phyloP scores from a whole-genome alignment of 2,329 filamentous ascomycete genomes.

The Emmonsiellopsis sp. region DNA sequence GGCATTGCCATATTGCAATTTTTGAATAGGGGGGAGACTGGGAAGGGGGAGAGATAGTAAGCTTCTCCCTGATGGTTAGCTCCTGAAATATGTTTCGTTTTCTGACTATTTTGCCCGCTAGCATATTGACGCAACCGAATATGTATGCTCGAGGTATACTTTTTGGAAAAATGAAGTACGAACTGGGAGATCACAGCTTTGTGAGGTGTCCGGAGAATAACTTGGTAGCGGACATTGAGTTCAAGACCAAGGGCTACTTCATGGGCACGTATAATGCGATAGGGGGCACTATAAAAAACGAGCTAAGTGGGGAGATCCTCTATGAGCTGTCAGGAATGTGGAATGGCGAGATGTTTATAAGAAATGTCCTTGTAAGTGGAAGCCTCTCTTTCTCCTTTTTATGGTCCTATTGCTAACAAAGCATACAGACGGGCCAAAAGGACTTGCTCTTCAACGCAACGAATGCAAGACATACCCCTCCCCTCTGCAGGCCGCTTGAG shows the following conservation, averaged over 20 bases:
- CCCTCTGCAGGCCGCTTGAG: slow-evolving; percentile 63
- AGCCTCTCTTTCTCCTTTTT: neutral
- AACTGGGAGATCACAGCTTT: slow-evolving; percentile 91
- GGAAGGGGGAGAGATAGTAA: slow-evolving; percentile 76
- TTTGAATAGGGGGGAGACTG: slow-evolving; percentile 63
- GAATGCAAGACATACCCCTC: slow-evolving; percentile 65
- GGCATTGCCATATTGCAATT: slow-evolving; percentile 81
- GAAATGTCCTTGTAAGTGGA: slow-evolving; percentile 60
- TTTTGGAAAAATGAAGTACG: slow-evolving; percentile 99
- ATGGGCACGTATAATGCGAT: slow-evolving; percentile 95
- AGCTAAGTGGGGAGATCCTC: slow-evolving; percentile 74
- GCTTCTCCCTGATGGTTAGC: slow-evolving; percentile 25
- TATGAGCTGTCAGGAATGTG: slow-evolving; percentile 88
- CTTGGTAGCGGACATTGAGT: slow-evolving; percentile 83
- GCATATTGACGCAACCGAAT: slow-evolving; percentile 91
- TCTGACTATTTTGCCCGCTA: slow-evolving; percentile 27
- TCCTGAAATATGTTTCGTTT: slow-evolving; percentile 1
- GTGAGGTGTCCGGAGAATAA: slow-evolving; percentile 84
- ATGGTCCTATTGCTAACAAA: neutral
- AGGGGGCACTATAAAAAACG: slow-evolving; percentile 80
- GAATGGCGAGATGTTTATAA: slow-evolving; percentile 92
- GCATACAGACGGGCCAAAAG: slow-evolving; percentile 68
- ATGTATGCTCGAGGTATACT: slow-evolving; percentile 97
- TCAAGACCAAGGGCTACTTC: slow-evolving; percentile 98
- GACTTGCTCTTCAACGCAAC: slow-evolving; percentile 83